Conservation (phyloP, 345 rosid species). For the Balakata baccata region DNA sequence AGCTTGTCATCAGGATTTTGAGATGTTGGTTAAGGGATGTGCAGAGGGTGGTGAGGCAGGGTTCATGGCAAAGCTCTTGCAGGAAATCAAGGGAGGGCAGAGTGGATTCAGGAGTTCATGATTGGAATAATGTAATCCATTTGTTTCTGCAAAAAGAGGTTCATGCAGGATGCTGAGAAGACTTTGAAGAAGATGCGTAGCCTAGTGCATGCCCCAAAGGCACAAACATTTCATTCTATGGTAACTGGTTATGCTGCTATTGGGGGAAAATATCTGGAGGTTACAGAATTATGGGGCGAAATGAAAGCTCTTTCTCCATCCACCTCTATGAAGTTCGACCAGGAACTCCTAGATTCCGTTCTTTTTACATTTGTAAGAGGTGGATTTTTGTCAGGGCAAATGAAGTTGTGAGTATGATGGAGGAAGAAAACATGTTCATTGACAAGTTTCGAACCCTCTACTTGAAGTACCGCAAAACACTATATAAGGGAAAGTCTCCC, state of each 20-base stretch:
- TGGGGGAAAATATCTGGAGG: conserved; percentile 83
- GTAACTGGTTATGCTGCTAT: conserved; percentile 86
- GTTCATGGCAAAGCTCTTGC: conserved; percentile 77
- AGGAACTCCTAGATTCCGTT: conserved; percentile 85
- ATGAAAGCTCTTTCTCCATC: conserved; percentile 75
- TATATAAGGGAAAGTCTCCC: conserved; percentile 81
- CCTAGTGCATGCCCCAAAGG: conserved; percentile 78
- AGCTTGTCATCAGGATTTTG: conserved; percentile 56
- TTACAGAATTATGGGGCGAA: conserved; percentile 93
- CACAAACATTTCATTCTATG: conserved; percentile 94
- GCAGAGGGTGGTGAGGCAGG: conserved; percentile 61
- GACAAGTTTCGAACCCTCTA: conserved; percentile 81
- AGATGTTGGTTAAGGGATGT: conserved; percentile 63
- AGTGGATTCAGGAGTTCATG: conserved; percentile 68
- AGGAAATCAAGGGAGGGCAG: conserved; percentile 79
- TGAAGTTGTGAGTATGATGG: conserved; percentile 80
- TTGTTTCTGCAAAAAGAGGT: conserved; percentile 85
- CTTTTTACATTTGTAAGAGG: conserved; percentile 91
- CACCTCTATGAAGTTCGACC: conserved; percentile 72
- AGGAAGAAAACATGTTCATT: conserved; percentile 71
- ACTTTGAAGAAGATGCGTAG: conserved; percentile 81
- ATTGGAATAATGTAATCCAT: conserved; percentile 87
- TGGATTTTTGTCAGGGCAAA: conserved; percentile 77
- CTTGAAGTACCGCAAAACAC: conserved; percentile 90
- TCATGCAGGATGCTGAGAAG: conserved; percentile 94